Evolutionary conservation across 129 eudicot genomes (phyloP).

Genomic region (Flaveria linearis): DNA sequence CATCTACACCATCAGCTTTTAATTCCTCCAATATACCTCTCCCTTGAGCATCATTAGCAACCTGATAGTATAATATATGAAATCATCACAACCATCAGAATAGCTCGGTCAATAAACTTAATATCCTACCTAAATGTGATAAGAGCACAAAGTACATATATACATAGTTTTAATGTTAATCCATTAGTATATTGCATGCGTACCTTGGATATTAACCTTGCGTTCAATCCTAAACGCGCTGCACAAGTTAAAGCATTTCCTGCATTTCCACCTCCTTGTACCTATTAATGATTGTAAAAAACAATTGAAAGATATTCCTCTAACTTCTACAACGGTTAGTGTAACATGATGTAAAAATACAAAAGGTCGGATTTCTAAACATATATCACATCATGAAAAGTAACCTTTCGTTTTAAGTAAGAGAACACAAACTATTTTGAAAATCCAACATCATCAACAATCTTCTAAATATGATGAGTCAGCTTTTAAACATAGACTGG

Average conservation of each 20-base stretch:
- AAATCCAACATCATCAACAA: constrained; percentile 8
- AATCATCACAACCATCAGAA: constrained; percentile 11
- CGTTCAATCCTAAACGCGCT: constrained; percentile 82
- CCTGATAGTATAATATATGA: constrained; percentile 45
- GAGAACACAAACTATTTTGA: constrained; percentile 13
- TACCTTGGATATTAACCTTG: constrained; percentile 91
- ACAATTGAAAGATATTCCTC: not conserved
- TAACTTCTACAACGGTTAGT: constrained; percentile 5
- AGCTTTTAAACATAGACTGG: constrained; percentile 4
- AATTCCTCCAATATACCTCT: constrained; percentile 86
- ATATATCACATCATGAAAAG: constrained; percentile 19
- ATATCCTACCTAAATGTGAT: not conserved
- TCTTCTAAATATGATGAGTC: not conserved
- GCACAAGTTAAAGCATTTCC: constrained; percentile 95
- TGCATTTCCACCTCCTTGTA: constrained; percentile 98
- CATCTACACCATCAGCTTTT: constrained; percentile 86
- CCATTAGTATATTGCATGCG: constrained; percentile 19
- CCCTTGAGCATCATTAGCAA: constrained; percentile 92
- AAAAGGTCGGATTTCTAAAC: not conserved
- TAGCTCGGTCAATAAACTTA: constrained; percentile 15
- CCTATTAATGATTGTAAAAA: constrained; percentile 36
- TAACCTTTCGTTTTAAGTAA: constrained; percentile 7
- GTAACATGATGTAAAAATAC: constrained; percentile 11
- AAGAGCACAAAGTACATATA: not conserved
- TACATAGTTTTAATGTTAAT: constrained; percentile 10